These are phyloP conservation scores for Diphasiastrum complanatum DNA, from an alignment of 83 land plant genomes.

Conservation along the genomic window DNA sequence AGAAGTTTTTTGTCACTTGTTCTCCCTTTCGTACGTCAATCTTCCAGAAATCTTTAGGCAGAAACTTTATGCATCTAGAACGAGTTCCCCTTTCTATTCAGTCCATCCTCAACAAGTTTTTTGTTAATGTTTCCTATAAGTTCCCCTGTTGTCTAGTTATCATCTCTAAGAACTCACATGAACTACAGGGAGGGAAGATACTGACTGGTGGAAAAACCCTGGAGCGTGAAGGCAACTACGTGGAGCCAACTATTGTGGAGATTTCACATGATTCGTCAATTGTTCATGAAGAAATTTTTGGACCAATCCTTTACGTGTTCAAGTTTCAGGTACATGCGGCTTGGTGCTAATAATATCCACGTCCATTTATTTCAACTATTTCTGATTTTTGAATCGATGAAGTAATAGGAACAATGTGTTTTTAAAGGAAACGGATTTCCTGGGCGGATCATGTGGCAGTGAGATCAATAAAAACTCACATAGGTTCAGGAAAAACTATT, in stretches of 20 bases:
- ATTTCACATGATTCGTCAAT: slow-evolving; percentile 65
- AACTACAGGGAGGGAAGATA: slow-evolving; percentile 72
- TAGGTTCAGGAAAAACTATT: neutral
- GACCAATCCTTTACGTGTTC: slow-evolving; percentile 82
- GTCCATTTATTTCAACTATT: slow-evolving; percentile 3
- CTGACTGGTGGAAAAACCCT: slow-evolving; percentile 62
- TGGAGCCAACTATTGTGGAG: slow-evolving; percentile 84
- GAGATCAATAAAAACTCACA: neutral
- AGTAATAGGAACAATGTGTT: neutral
- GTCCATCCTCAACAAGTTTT: no score
- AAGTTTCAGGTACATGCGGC: slow-evolving; percentile 50
- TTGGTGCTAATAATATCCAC: neutral
- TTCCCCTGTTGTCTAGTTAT: no score
- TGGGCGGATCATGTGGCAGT: neutral
- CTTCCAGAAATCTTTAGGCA: no score
- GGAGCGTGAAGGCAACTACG: slow-evolving; percentile 76
- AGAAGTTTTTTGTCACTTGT: no score
- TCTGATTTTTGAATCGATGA: neutral
- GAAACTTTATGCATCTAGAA: no score
- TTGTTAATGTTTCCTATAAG: no score
- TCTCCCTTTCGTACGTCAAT: no score
- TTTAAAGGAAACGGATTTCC: neutral
- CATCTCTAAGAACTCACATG: no score
- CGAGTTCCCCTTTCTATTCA: no score
- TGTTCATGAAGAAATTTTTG: slow-evolving; percentile 89